Evolutionary conservation across 768 basidiomycete genomes (phyloP), one percentile per base, ranked within the genome.

Genomic region (Baorangia bicolor): DNA sequence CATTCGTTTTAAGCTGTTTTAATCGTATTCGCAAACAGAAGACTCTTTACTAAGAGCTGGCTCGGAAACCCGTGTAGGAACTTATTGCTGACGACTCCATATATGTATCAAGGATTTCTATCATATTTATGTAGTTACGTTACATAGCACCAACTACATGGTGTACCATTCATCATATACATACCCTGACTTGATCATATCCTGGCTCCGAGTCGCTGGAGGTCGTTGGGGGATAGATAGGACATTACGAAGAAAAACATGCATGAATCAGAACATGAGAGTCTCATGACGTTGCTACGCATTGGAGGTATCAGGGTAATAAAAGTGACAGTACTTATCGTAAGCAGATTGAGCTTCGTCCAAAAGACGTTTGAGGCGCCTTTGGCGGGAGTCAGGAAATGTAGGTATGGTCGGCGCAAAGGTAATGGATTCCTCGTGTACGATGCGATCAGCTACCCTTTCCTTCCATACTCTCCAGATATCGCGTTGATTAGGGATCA

Each of bases 381-480:
- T 7, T 33, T 65, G 60, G 3, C 60, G 51, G 13, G 0, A 3
- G 20, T 65, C 63, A 23, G 42, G 53, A 33, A 65, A 64, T 0
- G 46, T 56, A 23, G 60, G 57, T 46, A 59, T 56, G 4, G 56
- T 65, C 10, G 59, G 63, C 5, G 56, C 35, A 49, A 61, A 65
- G 18, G 8, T n/a, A 5, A 62, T 54, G 3, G 7, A 5, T 13
- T 30, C 44, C 23, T 65, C 64, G 48, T 63, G 43, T 25, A 14
- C 31, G 28, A 65, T 55, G 25, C 57, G 60, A 51, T 65, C 63
- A 2, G 64, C 57, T 1, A 64, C 60, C 23, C 57, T 52, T 12
- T 53, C 28, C 45, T 66, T 65, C 56, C 58, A 66, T 6, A 30
- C 55, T 9, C 39, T 54, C 54, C 63, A 57, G 33, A 62, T 8